These are phyloP conservation scores for Alternaria incomplexa DNA, from an alignment of 2,329 filamentous ascomycete genomes.

Conservation along the genomic window DNA sequence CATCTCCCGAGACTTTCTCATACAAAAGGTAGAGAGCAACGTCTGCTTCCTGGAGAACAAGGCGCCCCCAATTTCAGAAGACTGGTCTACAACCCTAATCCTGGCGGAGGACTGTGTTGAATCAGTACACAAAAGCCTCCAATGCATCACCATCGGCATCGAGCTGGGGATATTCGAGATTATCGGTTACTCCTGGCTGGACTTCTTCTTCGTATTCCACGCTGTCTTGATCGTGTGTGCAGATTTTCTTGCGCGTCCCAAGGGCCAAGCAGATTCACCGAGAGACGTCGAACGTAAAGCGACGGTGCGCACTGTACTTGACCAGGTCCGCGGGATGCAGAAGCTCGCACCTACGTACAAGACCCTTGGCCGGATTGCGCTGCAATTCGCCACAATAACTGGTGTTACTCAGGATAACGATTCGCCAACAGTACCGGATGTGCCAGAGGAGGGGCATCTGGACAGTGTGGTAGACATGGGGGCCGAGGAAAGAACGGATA, in stretches of 20 bases:
- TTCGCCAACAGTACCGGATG: not conserved
- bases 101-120: slow-evolving; percentile 37
- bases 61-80: slow-evolving; percentile 7
- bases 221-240: slow-evolving; percentile 32
- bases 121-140: slow-evolving; percentile 30
- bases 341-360: slow-evolving; percentile 28
- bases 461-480: slow-evolving; percentile 5
- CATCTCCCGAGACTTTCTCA: slow-evolving; percentile 30
- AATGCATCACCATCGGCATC: slow-evolving; percentile 24
- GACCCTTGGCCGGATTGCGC: slow-evolving; percentile 26
- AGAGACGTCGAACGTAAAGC: slow-evolving; percentile 30
- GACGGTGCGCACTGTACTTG: slow-evolving; percentile 26
- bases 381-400: slow-evolving; percentile 34
- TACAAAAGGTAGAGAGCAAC: slow-evolving; percentile 32
- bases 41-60: slow-evolving; percentile 22
- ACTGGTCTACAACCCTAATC: slow-evolving; percentile 18
- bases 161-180: slow-evolving; percentile 21
- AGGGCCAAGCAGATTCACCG: slow-evolving; percentile 19
- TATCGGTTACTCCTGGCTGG: slow-evolving; percentile 29
- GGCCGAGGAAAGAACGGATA: slow-evolving; percentile 11
- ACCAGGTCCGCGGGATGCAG: slow-evolving; percentile 20
- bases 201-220: slow-evolving; percentile 37
- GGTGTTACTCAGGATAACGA: slow-evolving; percentile 21
- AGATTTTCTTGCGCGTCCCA: slow-evolving; percentile 35
- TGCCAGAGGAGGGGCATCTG: not conserved